These are phyloP conservation scores for Candida cerambycidarum DNA, from an alignment of 805 yeast species.

Conservation along the genomic window DNA sequence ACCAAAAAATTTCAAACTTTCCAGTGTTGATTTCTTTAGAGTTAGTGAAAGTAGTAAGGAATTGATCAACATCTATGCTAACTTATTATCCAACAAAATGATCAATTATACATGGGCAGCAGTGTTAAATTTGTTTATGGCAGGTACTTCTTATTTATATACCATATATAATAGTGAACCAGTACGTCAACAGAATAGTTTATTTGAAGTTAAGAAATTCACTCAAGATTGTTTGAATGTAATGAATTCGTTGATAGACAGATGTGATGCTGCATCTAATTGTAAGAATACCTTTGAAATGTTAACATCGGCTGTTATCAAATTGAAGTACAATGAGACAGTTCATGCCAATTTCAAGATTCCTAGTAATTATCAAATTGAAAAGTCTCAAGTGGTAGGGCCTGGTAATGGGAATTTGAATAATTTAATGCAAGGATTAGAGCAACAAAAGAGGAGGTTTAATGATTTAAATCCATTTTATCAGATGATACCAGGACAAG, in stretches of 20 bases:
- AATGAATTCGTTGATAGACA: constrained; percentile 57
- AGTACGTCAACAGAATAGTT: constrained; percentile 44
- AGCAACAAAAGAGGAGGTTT: constrained; percentile 11
- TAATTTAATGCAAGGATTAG: constrained; percentile 35
- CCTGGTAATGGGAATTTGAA: constrained; percentile 40
- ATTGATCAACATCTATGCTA: constrained; percentile 61
- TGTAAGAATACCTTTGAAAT: constrained; percentile 74
- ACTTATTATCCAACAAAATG: constrained; percentile 52
- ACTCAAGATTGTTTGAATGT: constrained; percentile 59
- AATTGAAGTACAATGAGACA: constrained; percentile 48
- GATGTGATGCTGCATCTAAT: constrained; percentile 75
- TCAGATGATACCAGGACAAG: too few relatives aligned
- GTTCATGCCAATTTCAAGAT: constrained; percentile 27
- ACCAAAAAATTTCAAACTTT: constrained; percentile 61
- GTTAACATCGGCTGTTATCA: constrained; percentile 67
- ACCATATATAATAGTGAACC: constrained; percentile 69
- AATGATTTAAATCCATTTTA: constrained; percentile 12
- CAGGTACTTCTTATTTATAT: constrained; percentile 81
- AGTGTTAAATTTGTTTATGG: constrained; percentile 83
- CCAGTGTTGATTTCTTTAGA: constrained; percentile 51
- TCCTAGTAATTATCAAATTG: constrained; percentile 20
- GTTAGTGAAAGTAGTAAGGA: constrained; percentile 66
- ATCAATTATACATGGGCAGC: constrained; percentile 93
- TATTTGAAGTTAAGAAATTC: constrained; percentile 46
- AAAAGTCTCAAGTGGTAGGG: constrained; percentile 23